A percentile compares a stretch with the other conserved stretches of the same genome.
phyloP scores from a whole-genome alignment of 768 basidiomycete species.

The Phlegmacium glaucopus region DNA sequence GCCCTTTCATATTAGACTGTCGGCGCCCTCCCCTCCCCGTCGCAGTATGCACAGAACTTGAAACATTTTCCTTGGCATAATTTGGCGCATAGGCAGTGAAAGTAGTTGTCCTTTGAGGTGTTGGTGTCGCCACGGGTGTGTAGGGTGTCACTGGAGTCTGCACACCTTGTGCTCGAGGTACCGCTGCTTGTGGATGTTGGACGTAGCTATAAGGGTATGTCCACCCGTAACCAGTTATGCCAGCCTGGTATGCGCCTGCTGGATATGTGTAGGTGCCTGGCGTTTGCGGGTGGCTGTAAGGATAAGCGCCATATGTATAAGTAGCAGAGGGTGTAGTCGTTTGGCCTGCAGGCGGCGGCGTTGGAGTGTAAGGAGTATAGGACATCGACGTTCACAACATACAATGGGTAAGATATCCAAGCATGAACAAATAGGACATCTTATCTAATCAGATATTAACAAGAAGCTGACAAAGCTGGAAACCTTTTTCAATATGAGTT shows the following conservation, averaged over 20 bases:
- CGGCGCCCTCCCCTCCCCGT: constrained; percentile 53
- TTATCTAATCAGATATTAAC: too few relatives aligned
- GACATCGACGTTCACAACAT: constrained; percentile 16
- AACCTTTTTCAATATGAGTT: too few relatives aligned
- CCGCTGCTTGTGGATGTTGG: constrained; percentile 33
- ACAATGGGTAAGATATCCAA: too few relatives aligned
- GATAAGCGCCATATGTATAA: constrained; percentile 65
- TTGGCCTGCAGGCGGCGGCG: constrained; percentile 15
- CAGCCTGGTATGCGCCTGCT: constrained; percentile 53
- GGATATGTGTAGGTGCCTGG: constrained; percentile 51
- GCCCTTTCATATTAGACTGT: constrained; percentile 66
- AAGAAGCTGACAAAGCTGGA: too few relatives aligned
- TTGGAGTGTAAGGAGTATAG: constrained; percentile 19
- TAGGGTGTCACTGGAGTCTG: constrained; percentile 17
- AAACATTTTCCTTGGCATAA: constrained; percentile 45
- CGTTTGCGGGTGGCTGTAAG: constrained; percentile 40
- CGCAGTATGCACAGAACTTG: constrained; percentile 30
- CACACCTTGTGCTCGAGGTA: constrained; percentile 22
- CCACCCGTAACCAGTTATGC: constrained; percentile 72
- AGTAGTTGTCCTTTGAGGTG: constrained; percentile 40
- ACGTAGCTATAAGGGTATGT: constrained; percentile 67
- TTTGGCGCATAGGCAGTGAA: constrained; percentile 59
- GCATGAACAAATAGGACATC: too few relatives aligned
- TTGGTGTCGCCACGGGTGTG: constrained; percentile 19
- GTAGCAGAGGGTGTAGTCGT: constrained; percentile 43